Evolutionary conservation across 2,329 filamentous ascomycete species (phyloP).

Genomic region (Aureobasidium vineae): DNA sequence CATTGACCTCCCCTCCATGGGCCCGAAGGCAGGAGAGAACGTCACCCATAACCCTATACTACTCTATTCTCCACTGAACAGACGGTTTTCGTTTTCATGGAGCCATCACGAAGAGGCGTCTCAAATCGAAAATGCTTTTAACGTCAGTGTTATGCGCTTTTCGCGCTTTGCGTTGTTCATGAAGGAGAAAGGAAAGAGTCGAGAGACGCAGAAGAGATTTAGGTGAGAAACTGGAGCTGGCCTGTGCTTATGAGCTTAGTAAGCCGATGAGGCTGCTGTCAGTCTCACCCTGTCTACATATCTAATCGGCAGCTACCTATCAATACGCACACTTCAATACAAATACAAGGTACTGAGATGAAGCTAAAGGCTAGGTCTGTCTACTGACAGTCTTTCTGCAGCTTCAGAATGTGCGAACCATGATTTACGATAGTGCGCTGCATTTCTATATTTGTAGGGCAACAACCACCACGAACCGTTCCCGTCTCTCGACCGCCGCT

Average conservation of each 20-base stretch:
- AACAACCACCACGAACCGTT: background rate
- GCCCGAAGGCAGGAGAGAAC: constrained; percentile 32
- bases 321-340: background rate
- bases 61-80: constrained; percentile 41
- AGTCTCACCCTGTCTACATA: background rate
- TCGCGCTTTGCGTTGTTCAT: constrained; percentile 40
- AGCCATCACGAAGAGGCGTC: constrained; percentile 40
- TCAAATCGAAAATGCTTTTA: constrained; percentile 45
- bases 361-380: background rate
- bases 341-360: background rate
- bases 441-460: background rate
- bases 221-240: background rate
- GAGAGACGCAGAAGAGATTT: constrained; percentile 11
- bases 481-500: background rate
- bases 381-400: background rate
- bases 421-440: background rate
- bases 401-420: background rate
- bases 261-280: background rate
- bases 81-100: constrained; percentile 45
- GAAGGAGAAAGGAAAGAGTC: constrained; percentile 30
- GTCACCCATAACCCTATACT: constrained; percentile 43
- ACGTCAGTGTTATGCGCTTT: constrained; percentile 37
- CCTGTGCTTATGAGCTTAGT: background rate
- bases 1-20: constrained; percentile 42
- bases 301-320: background rate